Evolutionary conservation across 441 rosid species (phyloP).

Genomic region (Pelargonium myrrhifolium): DNA sequence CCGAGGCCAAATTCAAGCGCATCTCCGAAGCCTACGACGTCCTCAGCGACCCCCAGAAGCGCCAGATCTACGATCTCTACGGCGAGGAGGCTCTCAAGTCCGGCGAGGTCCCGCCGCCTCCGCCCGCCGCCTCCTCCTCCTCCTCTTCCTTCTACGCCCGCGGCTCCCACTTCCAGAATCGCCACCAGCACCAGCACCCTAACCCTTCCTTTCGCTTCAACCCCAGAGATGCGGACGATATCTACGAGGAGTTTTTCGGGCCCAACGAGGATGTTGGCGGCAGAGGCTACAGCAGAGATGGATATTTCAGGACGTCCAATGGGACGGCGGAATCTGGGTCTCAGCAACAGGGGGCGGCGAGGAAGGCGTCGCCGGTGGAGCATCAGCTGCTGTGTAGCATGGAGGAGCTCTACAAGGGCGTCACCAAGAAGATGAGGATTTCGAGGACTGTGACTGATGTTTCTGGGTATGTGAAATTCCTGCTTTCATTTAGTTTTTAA

Average conservation of each 20-base stretch:
- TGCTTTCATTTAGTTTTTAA: background rate
- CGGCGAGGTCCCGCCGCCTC: conserved; percentile 66
- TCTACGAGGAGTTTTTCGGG: conserved; percentile 72
- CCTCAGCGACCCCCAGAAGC: conserved; percentile 61
- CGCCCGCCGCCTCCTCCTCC: conserved; percentile 30
- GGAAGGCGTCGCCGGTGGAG: conserved; percentile 46
- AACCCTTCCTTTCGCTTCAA: background rate
- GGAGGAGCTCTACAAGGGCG: conserved; percentile 70
- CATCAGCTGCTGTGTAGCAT: conserved; percentile 54
- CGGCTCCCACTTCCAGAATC: conserved; percentile 2
- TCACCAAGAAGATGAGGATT: conserved; percentile 73
- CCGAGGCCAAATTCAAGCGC: conserved; percentile 81
- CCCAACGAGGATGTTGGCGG: conserved; percentile 38
- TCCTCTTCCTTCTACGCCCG: conserved; percentile 56
- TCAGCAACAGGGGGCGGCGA: conserved; percentile 25
- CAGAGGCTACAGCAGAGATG: conserved; percentile 39
- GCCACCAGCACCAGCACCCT: background rate
- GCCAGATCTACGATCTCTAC: conserved; percentile 66
- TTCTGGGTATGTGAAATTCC: background rate
- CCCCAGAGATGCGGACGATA: conserved; percentile 43
- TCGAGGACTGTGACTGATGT: conserved; percentile 21
- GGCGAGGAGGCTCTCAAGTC: conserved; percentile 74
- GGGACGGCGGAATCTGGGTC: background rate
- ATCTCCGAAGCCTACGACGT: conserved; percentile 90
- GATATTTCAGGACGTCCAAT: background rate